Base-by-base conservation (phyloP, 257 asterid genomes). In the Salvia hispanica region DNA sequence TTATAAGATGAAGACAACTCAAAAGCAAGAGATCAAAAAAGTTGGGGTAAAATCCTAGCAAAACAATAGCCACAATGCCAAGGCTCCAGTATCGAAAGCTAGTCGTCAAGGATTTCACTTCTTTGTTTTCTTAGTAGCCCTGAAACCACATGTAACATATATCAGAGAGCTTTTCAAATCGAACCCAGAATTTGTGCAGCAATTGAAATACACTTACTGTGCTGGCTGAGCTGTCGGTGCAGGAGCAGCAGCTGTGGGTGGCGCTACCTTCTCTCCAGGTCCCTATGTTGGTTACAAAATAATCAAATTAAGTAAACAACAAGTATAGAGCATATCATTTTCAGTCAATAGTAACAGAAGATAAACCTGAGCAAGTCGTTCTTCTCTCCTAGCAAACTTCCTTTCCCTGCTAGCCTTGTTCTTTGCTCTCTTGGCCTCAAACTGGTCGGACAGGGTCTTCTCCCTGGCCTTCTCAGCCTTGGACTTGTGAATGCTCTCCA, bases 401-500 rank as follows among this genome's bases (percentile, higher is more conserved):
- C 98, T 86, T 72, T 92, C 98, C 76, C 98, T 78, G 85, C 96
- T 88, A 28, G 98, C 98, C 85, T 92, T 92, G 80, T 88, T 92
- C 89, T 88, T 92, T 0, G 98, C 97, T 33, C 98, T 84, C 90
- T 84, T 92, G 21, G 98, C 98, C 85, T 90, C 98, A 50, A 90
- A 92, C 79, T 92, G 98, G 64, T 92, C 98, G 8, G 96, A 83
- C 72, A 92, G 57, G 0, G 95, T 86, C 90, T 92, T 92, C 81
- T 92, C 98, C 50, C 97, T 86, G 28, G 96, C 96, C 84, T 90
- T 92, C 82, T 92, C 98, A n/a, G 97, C 97, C 95, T 92, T 92
- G 4, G 97, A 79, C 79, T 86, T 90, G 87, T 92, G 98, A 54
- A 92, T 92, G 66, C 89, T 92, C 76, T 92, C 98, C 97, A 92